Evolutionary conservation across 1,284 basidiomycete species (phyloP).

Genomic region (Rhodotorula sp.): DNA sequence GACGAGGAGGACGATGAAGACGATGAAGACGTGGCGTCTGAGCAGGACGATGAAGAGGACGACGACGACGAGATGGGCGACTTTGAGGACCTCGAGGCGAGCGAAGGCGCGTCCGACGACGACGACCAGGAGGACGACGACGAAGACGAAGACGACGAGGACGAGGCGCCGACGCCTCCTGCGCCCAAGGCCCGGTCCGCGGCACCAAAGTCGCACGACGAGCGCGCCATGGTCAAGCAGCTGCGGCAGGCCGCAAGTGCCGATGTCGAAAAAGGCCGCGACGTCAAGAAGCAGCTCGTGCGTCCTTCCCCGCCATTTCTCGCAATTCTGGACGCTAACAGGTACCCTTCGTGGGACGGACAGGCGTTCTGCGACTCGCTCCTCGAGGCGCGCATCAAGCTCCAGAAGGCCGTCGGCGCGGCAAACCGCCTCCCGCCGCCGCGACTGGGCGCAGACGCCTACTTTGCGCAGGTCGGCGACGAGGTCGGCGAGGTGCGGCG

Average conservation of each 20-base stretch:
- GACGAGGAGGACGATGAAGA: slow-evolving; percentile 53
- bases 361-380: slow-evolving; percentile 80
- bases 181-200: slow-evolving; percentile 46
- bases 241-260: slow-evolving; percentile 65
- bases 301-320: slow-evolving; percentile 47
- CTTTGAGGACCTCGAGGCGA: slow-evolving; percentile 54
- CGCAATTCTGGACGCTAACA: not conserved
- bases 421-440: slow-evolving; percentile 62
- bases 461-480: not conserved
- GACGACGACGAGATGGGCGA: slow-evolving; percentile 45
- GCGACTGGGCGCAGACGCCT: slow-evolving; percentile 7
- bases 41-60: slow-evolving; percentile 4
- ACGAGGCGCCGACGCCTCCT: slow-evolving; percentile 49
- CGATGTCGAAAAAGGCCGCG: slow-evolving; percentile 67
- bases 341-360: no score
- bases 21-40: slow-evolving; percentile 50
- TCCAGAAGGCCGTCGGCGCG: slow-evolving; percentile 74
- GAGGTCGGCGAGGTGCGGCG: slow-evolving; percentile 38
- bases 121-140: slow-evolving; percentile 5
- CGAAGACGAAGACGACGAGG: slow-evolving; percentile 44
- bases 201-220: slow-evolving; percentile 49
- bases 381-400: slow-evolving; percentile 79
- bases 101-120: slow-evolving; percentile 9
- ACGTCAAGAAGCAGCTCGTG: slow-evolving; percentile 78
- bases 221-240: slow-evolving; percentile 59